Evolutionary conservation across 129 eudicot genomes (phyloP).

Genomic region (Flaveria bidentis): DNA sequence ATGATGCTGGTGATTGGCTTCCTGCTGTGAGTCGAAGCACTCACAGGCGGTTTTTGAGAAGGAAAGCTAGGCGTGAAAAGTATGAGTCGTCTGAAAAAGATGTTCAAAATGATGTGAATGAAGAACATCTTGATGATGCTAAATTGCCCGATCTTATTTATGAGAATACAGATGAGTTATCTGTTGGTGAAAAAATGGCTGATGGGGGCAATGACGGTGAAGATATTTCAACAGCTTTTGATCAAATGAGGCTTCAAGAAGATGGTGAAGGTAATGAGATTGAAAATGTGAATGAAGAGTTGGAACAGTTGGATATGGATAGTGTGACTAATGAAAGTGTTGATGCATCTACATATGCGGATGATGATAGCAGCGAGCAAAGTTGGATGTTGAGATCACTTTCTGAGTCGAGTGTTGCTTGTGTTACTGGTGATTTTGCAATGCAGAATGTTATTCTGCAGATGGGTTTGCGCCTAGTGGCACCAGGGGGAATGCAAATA

Average conservation of each 20-base stretch:
- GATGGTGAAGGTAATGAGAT: slow-evolving; percentile 37
- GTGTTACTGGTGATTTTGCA: slow-evolving; percentile 84
- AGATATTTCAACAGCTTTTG: slow-evolving; percentile 57
- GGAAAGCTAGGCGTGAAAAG: slow-evolving; percentile 89
- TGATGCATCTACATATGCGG: slow-evolving; percentile 43
- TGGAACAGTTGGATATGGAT: slow-evolving; percentile 38
- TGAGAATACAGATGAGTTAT: slow-evolving; percentile 39
- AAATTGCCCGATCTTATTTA: slow-evolving; percentile 44
- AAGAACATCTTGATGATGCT: slow-evolving; percentile 39
- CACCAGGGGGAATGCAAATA: slow-evolving; percentile 99
- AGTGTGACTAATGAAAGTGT: slow-evolving; percentile 58
- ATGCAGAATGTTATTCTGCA: slow-evolving; percentile 97
- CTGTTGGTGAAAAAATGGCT: slow-evolving; percentile 21
- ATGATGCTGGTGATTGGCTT: slow-evolving; percentile 65
- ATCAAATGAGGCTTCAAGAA: slow-evolving; percentile 70
- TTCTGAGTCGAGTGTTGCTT: slow-evolving; percentile 96
- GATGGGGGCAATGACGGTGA: slow-evolving; percentile 33
- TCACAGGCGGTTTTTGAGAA: slow-evolving; percentile 78
- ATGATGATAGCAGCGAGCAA: slow-evolving; percentile 88
- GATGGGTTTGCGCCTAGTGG: slow-evolving; percentile 91
- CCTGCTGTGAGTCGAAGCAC: slow-evolving; percentile 99
- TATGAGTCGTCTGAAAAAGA: slow-evolving; percentile 50
- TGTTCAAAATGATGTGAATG: slow-evolving; percentile 30
- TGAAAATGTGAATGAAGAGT: slow-evolving; percentile 36
- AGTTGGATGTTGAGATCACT: slow-evolving; percentile 92